These are phyloP conservation scores for Stachybotrys echinatus DNA, from an alignment of 2,329 filamentous ascomycete genomes.

Conservation along the genomic window DNA sequence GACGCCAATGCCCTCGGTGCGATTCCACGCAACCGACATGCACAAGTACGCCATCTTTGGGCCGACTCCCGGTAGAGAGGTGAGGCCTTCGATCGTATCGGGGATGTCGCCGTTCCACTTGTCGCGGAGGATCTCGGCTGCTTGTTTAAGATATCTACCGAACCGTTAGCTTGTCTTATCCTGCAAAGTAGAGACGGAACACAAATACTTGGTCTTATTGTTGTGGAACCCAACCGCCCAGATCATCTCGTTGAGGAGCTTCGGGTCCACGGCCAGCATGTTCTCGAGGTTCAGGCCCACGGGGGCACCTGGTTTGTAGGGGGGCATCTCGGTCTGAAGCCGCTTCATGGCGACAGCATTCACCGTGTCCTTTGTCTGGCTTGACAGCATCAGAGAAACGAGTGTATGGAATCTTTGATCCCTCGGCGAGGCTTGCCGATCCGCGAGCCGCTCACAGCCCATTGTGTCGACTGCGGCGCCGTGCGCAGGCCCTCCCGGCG, in stretches of 20 bases:
- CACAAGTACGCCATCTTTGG: slow-evolving; percentile 94
- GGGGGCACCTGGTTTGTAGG: slow-evolving; percentile 35
- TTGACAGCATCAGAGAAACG: slow-evolving; percentile 82
- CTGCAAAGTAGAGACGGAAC: background rate
- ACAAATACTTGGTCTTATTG: slow-evolving; percentile 67
- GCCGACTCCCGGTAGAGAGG: slow-evolving; percentile 77
- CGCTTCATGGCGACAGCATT: slow-evolving; percentile 78
- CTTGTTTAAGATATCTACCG: slow-evolving; percentile 60
- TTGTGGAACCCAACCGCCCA: slow-evolving; percentile 89
- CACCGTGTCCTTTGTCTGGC: slow-evolving; percentile 89
- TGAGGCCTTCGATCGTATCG: slow-evolving; percentile 67
- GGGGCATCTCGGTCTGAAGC: slow-evolving; percentile 68
- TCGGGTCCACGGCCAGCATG: slow-evolving; percentile 65
- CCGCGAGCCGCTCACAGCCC: slow-evolving; percentile 80
- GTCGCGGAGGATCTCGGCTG: slow-evolving; percentile 68
- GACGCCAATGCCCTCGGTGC: slow-evolving; percentile 75
- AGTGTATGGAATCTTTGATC: slow-evolving; percentile 80
- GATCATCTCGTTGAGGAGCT: slow-evolving; percentile 66
- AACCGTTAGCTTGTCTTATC: slow-evolving; percentile 9
- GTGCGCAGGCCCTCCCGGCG: slow-evolving; percentile 46
- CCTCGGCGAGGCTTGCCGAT: slow-evolving; percentile 38
- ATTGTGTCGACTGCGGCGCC: slow-evolving; percentile 94
- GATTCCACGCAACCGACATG: slow-evolving; percentile 65
- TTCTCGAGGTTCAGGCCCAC: slow-evolving; percentile 67
- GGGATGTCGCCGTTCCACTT: slow-evolving; percentile 73